A percentile compares a stretch with the other conserved stretches of the same genome.
Conservation (phyloP, 2,329 filamentous ascomycete genomes). For the Pyrenophora seminiperda region DNA sequence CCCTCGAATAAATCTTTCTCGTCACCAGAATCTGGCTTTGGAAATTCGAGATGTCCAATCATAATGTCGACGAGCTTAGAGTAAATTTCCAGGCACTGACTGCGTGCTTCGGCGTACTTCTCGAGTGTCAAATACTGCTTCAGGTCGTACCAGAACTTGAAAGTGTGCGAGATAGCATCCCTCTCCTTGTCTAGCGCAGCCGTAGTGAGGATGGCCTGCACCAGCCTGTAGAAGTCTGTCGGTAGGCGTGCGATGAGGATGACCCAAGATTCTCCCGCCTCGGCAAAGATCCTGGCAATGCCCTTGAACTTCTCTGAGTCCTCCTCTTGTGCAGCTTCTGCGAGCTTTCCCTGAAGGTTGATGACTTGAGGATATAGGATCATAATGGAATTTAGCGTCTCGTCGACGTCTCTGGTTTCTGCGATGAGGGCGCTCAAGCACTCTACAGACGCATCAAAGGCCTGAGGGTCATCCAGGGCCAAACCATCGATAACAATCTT, state of each 20-base stretch:
- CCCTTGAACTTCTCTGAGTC: conserved; percentile 87
- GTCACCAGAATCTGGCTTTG: conserved; percentile 72
- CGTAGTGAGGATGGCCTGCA: conserved; percentile 91
- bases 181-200: conserved; percentile 84
- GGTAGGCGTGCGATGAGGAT: conserved; percentile 87
- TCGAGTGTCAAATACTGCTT: conserved; percentile 95
- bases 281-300: conserved; percentile 86
- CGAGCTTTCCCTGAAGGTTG: conserved; percentile 75
- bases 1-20: conserved; percentile 90
- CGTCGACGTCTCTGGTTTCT: conserved; percentile 93
- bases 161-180: conserved; percentile 91
- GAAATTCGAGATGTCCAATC: conserved; percentile 87
- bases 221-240: conserved; percentile 77
- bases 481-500: conserved; percentile 80
- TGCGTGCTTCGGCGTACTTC: conserved; percentile 80
- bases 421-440: conserved; percentile 89
- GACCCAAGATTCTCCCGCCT: conserved; percentile 93
- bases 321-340: conserved; percentile 74
- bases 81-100: conserved; percentile 80
- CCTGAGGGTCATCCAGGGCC: conserved; percentile 74
- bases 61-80: conserved; percentile 91
- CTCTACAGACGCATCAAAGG: conserved; percentile 86
- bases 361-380: conserved; percentile 81
- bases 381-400: conserved; percentile 81
- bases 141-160: conserved; percentile 97